Percentiles rank a stretch among this genome's conserved stretches.
These are phyloP conservation scores for Puccinia polysora DNA, from an alignment of 1,284 basidiomycete species.

Conservation along the genomic window DNA sequence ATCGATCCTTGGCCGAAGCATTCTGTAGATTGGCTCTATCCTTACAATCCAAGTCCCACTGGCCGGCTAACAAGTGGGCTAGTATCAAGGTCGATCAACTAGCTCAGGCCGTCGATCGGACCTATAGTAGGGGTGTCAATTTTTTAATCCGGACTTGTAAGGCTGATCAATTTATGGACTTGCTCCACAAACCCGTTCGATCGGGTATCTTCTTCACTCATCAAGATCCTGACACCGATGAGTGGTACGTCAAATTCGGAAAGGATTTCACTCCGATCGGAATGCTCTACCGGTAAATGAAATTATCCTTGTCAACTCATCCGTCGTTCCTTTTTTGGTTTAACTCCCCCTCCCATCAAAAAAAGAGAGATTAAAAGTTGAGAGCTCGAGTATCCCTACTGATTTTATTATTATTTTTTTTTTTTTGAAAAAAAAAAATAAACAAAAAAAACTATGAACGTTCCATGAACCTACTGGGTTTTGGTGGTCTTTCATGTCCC, in stretches of 20 bases:
- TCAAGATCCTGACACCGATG: conserved; percentile 3
- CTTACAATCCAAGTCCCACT: background rate
- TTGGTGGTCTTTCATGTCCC: no score
- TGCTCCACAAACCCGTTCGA: conserved; percentile 5
- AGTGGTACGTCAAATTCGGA: background rate
- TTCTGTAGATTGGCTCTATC: background rate
- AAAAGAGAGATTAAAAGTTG: no score
- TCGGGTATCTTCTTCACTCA: conserved; percentile 5
- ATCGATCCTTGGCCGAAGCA: conserved; percentile 17
- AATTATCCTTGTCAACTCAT: background rate
- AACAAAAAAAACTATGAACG: no score
- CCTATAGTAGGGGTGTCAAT: background rate
- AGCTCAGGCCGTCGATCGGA: background rate
- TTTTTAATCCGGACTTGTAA: background rate
- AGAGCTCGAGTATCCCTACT: no score
- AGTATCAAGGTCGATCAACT: conserved; percentile 16
- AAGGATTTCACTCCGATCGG: conserved; percentile 4
- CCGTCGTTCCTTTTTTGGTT: background rate
- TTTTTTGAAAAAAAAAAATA: no score
- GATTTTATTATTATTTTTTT: background rate
- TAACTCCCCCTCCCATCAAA: no score
- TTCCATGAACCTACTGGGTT: no score
- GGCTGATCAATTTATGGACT: background rate
- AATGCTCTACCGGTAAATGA: conserved; percentile 10
- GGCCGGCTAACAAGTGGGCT: background rate